phyloP scores from a whole-genome alignment of 2,329 filamentous ascomycete genomes.

The Coniosporium tulheliwenetii region DNA sequence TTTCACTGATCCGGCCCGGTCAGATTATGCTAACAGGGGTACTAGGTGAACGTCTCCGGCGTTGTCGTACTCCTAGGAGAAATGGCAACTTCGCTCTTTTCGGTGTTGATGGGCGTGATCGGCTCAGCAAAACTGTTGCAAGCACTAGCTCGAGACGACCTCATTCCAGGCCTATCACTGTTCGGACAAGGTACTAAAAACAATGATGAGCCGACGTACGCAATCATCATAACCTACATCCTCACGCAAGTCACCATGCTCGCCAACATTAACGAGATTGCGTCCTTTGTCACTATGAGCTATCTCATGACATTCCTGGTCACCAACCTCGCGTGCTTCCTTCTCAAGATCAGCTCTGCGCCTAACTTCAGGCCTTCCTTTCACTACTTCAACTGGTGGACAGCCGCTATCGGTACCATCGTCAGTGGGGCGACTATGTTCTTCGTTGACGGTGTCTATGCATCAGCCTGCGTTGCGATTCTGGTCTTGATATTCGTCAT shows the following conservation, averaged over 20 bases:
- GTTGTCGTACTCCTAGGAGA: conserved; percentile 65
- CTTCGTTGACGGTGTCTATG: conserved; percentile 73
- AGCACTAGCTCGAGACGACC: conserved; percentile 62
- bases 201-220: conserved; percentile 59
- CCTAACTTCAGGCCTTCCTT: conserved; percentile 83
- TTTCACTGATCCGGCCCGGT: background rate
- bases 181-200: conserved; percentile 61
- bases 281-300: conserved; percentile 79
- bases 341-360: conserved; percentile 73
- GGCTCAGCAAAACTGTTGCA: conserved; percentile 74
- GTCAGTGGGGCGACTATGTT: conserved; percentile 73
- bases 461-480: conserved; percentile 56
- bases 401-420: conserved; percentile 59
- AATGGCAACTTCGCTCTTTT: conserved; percentile 71
- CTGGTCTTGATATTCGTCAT: conserved; percentile 65
- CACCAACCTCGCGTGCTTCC: conserved; percentile 74
- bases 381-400: conserved; percentile 79
- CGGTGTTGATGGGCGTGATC: conserved; percentile 73
- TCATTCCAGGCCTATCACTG: conserved; percentile 59
- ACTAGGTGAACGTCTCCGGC: conserved; percentile 55
- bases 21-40: background rate
- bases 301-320: conserved; percentile 88
- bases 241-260: conserved; percentile 69
- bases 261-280: conserved; percentile 74
- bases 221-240: conserved; percentile 59